These are phyloP conservation scores for Jackrogersella minutella DNA, from an alignment of 495 filamentous ascomycete genomes.

Conservation along the genomic window DNA sequence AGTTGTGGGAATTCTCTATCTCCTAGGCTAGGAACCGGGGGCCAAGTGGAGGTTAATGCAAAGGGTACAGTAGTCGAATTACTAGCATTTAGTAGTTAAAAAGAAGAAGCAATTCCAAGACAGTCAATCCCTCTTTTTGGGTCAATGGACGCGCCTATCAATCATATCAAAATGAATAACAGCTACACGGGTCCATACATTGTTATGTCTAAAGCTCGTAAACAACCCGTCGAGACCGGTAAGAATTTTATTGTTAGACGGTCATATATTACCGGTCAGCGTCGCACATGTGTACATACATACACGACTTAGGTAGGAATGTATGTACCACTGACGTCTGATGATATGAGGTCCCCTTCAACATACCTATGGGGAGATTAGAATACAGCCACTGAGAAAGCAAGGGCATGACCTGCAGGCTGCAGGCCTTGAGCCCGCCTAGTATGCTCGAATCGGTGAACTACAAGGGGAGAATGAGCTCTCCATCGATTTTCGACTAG, in stretches of 20 bases:
- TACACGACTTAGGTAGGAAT: not conserved
- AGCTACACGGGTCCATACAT: conserved; percentile 10
- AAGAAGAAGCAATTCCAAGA: conserved; percentile 37
- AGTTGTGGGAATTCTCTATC: conserved; percentile 10
- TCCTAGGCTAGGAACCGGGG: not conserved
- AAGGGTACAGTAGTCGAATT: conserved; percentile 5
- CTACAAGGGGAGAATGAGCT: not conserved
- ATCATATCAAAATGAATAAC: conserved; percentile 32
- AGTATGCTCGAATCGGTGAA: conserved; percentile 24
- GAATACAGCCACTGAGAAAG: conserved; percentile 29
- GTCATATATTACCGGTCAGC: conserved; percentile 10
- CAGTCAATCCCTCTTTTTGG: conserved; percentile 22
- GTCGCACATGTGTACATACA: conserved; percentile 1
- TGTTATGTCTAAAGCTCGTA: conserved; percentile 9
- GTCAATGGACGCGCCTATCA: conserved; percentile 33
- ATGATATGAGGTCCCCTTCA: conserved; percentile 5
- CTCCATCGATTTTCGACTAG: conserved; percentile 20
- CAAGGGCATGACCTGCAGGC: conserved; percentile 35
- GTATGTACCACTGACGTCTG: conserved; percentile 24
- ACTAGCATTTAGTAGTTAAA: conserved; percentile 14
- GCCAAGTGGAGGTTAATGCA: conserved; percentile 22
- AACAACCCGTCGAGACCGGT: conserved; percentile 2
- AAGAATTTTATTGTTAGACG: conserved; percentile 20
- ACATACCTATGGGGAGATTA: conserved; percentile 29
- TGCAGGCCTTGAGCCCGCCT: conserved; percentile 20